Evolutionary conservation across 805 yeast genomes (phyloP), one percentile per base, ranked within the genome.

Genomic region (Lipomyces lipofer): DNA sequence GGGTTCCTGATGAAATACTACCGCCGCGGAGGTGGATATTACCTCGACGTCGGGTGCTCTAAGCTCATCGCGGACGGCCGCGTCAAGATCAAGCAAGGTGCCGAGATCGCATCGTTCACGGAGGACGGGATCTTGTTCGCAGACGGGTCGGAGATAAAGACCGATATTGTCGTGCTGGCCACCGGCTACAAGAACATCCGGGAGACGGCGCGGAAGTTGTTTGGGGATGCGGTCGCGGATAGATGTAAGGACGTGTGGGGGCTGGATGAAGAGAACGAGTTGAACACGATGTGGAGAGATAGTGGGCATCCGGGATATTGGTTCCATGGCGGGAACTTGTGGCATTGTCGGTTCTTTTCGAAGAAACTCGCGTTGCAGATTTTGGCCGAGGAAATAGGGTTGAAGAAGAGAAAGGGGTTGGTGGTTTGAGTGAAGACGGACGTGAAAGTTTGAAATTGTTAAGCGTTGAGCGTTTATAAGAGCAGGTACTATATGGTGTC

Each of bases 11-110:
- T 75, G 7, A 64, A 72, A 43, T 73, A 72, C 55, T 66, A 63
- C 56, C 66, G 76, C 48, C 69, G 73, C 62, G 78, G 77, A 27
- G 76, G 78, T 1, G 78, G 78, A 32, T 75, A 75, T 56, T 75
- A 75, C 61, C 73, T 75, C 47, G 78, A 75, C 54, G 77, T 73
- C 44, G 78, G 78, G 4, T 71, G 75, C 54, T 71, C 77, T 30
- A 69, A 67, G 39, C 62, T 73, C 54, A 73, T 75, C 52, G 65
- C 66, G 33, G 73, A 75, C 10, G 75, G 71, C n/a, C 68, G 68
- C 51, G 68, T 75, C 50, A 60, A 64, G 13, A 62, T 75, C 40
- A 69, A 72, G 57, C 71, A 70, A 52, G 74, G 74, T 5, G 58
- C 49, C 22, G 62, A 63, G 17, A 66, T 75, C 29, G 65, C 68